A percentile compares a stretch with the other conserved stretches of the same genome.
phyloP scores from a whole-genome alignment of 1,284 basidiomycete genomes.

The Papiliotrema nemorosa region DNA sequence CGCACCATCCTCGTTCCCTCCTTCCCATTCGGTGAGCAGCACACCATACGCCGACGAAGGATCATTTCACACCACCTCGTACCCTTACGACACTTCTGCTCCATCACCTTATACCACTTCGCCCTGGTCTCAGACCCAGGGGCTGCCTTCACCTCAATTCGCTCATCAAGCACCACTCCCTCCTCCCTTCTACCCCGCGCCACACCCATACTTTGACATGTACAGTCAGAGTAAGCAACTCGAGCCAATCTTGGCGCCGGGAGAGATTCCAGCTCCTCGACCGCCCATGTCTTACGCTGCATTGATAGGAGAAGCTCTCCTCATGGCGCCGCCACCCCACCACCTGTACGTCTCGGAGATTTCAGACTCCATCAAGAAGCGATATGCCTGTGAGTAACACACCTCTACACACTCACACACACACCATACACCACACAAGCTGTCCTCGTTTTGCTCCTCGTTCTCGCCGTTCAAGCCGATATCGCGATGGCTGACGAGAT shows the following conservation, averaged over 20 bases:
- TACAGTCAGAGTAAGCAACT: slow-evolving; percentile 16
- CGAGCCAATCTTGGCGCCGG: slow-evolving; percentile 43
- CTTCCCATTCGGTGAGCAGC: slow-evolving; percentile 14
- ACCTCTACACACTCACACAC: background rate
- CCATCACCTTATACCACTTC: background rate
- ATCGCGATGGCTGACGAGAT: background rate
- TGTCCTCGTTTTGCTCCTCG: background rate
- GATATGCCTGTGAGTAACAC: slow-evolving; percentile 41
- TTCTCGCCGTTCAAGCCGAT: background rate
- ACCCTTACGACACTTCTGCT: slow-evolving; percentile 9
- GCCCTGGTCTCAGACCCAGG: slow-evolving; percentile 1
- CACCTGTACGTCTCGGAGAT: slow-evolving; percentile 48
- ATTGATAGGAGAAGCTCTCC: slow-evolving; percentile 46
- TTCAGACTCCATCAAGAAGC: slow-evolving; percentile 43
- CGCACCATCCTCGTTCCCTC: slow-evolving; percentile 4
- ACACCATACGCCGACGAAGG: slow-evolving; percentile 5
- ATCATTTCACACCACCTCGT: slow-evolving; percentile 7
- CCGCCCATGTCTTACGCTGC: slow-evolving; percentile 46
- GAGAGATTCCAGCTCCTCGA: slow-evolving; percentile 38
- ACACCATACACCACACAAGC: background rate
- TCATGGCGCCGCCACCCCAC: slow-evolving; percentile 39
- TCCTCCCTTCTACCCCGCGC: background rate
- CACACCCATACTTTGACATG: slow-evolving; percentile 3
- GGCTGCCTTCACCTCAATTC: background rate
- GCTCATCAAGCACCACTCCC: background rate